phyloP scores from a whole-genome alignment of 2,329 filamentous ascomycete species.

The Xylaria arbuscula region DNA sequence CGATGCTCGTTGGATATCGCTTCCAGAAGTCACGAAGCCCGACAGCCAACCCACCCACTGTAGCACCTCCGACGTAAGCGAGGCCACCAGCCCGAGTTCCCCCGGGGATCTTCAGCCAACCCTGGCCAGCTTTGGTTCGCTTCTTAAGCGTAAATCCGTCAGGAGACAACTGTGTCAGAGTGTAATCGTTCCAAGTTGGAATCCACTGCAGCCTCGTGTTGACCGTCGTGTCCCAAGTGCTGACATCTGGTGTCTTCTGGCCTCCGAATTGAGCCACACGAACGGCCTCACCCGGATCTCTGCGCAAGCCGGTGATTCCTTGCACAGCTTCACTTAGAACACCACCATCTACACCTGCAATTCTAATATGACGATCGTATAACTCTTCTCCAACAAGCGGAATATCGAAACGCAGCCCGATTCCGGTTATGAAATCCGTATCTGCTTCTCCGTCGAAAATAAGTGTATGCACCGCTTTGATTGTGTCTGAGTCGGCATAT shows the following conservation, averaged over 20 bases:
- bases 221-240: conserved; percentile 60
- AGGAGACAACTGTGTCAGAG: conserved; percentile 65
- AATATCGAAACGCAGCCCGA: conserved; percentile 67
- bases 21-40: conserved; percentile 73
- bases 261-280: conserved; percentile 63
- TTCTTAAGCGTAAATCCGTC: conserved; percentile 72
- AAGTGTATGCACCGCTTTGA: conserved; percentile 67
- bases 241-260: conserved; percentile 54
- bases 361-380: conserved; percentile 68
- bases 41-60: conserved; percentile 67
- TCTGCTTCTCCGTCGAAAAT: conserved; percentile 63
- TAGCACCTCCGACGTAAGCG: conserved; percentile 68
- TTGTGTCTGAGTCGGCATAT: conserved; percentile 66
- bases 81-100: conserved; percentile 66
- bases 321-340: conserved; percentile 68
- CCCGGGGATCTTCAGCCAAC: conserved; percentile 68
- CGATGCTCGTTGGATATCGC: conserved; percentile 68
- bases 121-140: conserved; percentile 66
- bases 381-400: conserved; percentile 63
- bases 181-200: conserved; percentile 68
- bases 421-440: conserved; percentile 63
- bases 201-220: conserved; percentile 64
- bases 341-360: conserved; percentile 66
- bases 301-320: conserved; percentile 68
- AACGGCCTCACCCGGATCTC: conserved; percentile 63